These are phyloP conservation scores for Colletotrichum tabaci DNA, from an alignment of 2,329 filamentous ascomycete genomes.

Conservation along the genomic window DNA sequence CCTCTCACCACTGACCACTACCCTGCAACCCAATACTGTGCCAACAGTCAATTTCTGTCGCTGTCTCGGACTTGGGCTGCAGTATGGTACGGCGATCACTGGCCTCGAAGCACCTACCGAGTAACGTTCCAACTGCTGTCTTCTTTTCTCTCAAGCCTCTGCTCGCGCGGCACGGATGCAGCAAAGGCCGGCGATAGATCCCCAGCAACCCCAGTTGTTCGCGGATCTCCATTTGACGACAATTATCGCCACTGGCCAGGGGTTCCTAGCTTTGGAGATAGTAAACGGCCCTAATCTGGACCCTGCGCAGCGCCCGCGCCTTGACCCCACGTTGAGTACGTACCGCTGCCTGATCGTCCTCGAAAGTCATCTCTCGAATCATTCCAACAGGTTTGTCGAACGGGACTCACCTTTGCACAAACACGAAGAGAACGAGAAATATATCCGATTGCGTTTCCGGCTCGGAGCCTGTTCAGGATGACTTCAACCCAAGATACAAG, in stretches of 20 bases:
- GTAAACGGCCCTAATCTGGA: conserved; percentile 41
- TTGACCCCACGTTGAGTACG: conserved; percentile 17
- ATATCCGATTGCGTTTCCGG: conserved; percentile 4
- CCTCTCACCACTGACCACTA: conserved; percentile 21
- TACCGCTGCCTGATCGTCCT: conserved; percentile 8
- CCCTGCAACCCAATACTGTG: not conserved
- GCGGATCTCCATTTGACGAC: conserved; percentile 27
- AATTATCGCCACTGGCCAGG: conserved; percentile 17
- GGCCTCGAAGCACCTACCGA: not conserved
- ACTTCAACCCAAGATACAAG: not conserved
- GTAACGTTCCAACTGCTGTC: not conserved
- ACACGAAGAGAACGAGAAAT: not conserved
- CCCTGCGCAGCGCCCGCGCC: conserved; percentile 19
- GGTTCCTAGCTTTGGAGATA: conserved; percentile 24
- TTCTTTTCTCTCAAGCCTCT: not conserved
- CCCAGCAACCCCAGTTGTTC: conserved; percentile 21
- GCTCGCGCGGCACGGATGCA: not conserved
- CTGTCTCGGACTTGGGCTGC: conserved; percentile 19
- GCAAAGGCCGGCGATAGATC: conserved; percentile 4
- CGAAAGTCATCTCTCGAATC: conserved; percentile 28
- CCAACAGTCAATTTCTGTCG: not conserved
- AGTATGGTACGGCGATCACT: not conserved
- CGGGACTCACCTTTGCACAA: not conserved
- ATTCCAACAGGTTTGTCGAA: not conserved
- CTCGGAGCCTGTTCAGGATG: not conserved